A percentile compares a stretch with the other conserved stretches of the same genome.
Conservation (phyloP, 2,329 filamentous ascomycete species). For the Monosporascus sp. region DNA sequence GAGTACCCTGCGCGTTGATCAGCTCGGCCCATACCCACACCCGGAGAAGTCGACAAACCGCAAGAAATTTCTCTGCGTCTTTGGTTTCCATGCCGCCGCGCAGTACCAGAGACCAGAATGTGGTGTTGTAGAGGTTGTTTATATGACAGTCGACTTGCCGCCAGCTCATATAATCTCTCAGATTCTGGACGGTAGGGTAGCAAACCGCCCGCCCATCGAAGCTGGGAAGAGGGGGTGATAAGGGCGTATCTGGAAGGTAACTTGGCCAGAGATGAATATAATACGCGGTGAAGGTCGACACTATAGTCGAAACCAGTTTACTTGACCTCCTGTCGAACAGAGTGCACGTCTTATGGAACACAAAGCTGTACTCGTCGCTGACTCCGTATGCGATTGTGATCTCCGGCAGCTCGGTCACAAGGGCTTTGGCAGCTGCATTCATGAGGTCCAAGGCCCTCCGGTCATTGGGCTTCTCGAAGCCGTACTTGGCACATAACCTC, state of each 20-base stretch:
- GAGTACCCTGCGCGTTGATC: constrained; percentile 58
- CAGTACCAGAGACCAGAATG: constrained; percentile 86
- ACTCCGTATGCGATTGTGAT: constrained; percentile 86
- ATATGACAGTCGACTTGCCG: constrained; percentile 97
- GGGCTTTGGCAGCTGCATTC: constrained; percentile 84
- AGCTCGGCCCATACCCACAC: constrained; percentile 3
- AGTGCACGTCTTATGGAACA: constrained; percentile 75
- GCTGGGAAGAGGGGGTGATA: constrained; percentile 73
- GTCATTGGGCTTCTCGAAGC: constrained; percentile 91
- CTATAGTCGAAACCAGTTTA: constrained; percentile 86
- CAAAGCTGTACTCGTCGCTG: constrained; percentile 92
- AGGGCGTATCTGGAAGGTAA: constrained; percentile 65
- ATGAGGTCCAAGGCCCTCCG: constrained; percentile 81
- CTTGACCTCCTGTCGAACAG: constrained; percentile 83
- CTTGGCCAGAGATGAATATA: constrained; percentile 78
- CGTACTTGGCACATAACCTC: constrained; percentile 77
- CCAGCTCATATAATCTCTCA: constrained; percentile 96
- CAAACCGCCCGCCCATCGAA: constrained; percentile 91
- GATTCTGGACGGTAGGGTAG: constrained; percentile 76
- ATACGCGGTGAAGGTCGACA: constrained; percentile 88
- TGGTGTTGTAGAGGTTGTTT: constrained; percentile 97
- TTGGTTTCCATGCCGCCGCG: constrained; percentile 68
- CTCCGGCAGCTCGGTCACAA: constrained; percentile 79
- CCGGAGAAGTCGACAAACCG: constrained; percentile 42
- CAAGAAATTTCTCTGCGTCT: constrained; percentile 75